phyloP scores from a whole-genome alignment of 2,329 filamentous ascomycete species.

The Pochonia chlamydosporia region DNA sequence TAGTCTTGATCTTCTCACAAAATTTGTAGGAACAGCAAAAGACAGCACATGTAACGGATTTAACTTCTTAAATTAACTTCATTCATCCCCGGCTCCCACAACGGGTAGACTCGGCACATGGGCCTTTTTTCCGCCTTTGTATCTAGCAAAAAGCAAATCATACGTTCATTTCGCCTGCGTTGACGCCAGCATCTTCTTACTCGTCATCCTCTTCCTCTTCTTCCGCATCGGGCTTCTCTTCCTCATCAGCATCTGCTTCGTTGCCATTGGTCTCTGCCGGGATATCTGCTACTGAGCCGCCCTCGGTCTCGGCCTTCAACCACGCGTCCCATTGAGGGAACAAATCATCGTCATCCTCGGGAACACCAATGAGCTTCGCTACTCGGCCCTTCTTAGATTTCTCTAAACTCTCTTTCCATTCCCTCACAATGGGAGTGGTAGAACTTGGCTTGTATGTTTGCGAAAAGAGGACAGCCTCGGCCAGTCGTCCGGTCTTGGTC shows the following conservation, averaged over 20 bases:
- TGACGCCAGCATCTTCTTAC: constrained; percentile 6
- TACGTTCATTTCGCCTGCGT: constrained; percentile 1
- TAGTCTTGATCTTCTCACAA: no score
- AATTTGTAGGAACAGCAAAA: no score
- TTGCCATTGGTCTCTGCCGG: neutral
- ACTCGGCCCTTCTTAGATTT: constrained; percentile 82
- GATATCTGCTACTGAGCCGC: constrained; percentile 31
- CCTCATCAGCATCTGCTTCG: constrained; percentile 15
- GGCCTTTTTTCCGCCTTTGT: neutral
- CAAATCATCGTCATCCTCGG: constrained; percentile 76
- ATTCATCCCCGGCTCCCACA: neutral
- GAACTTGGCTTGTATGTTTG: constrained; percentile 92
- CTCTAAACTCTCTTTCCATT: constrained; percentile 82
- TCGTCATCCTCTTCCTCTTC: constrained; percentile 18
- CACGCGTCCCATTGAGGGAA: constrained; percentile 98
- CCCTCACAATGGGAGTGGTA: constrained; percentile 58
- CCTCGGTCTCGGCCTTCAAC: constrained; percentile 71
- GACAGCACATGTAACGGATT: no score
- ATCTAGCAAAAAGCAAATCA: constrained; percentile 1
- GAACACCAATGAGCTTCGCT: constrained; percentile 74
- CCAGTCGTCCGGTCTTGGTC: constrained; percentile 67
- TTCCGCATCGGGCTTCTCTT: constrained; percentile 15
- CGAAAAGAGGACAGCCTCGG: constrained; percentile 85
- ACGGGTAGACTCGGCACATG: neutral
- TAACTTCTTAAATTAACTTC: neutral